Percentiles rank a stretch among this genome's conserved stretches.
These are phyloP conservation scores for Chytriomyces hyalinus DNA, from an alignment of 192 early-diverging fungal species.

Conservation along the genomic window DNA sequence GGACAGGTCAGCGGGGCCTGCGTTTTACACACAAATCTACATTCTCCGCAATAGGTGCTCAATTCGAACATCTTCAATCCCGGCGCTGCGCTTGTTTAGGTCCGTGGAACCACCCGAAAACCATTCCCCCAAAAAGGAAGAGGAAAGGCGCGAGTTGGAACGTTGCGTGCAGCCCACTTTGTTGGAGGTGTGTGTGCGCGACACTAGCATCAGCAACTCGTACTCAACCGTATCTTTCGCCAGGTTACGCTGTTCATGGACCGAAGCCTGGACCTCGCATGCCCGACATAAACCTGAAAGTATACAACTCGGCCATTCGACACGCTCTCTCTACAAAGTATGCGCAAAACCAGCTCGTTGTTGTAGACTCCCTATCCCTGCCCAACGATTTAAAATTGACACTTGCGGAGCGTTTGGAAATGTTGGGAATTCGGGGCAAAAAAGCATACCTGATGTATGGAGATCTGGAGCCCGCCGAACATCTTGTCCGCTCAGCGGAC, in stretches of 20 bases:
- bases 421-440: conserved; percentile 39
- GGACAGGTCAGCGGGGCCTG: conserved; percentile 64
- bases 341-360: conserved; percentile 76
- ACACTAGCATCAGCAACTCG: neutral
- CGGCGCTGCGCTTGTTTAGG: too few species aligned
- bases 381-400: conserved; percentile 23
- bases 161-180: conserved; percentile 82
- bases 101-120: conserved; percentile 79
- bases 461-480: conserved; percentile 13
- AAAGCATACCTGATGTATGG: conserved; percentile 57
- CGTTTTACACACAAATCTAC: too few species aligned
- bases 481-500: conserved; percentile 42
- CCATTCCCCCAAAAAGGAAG: conserved; percentile 90
- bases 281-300: conserved; percentile 83
- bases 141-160: conserved; percentile 88
- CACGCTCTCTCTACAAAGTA: conserved; percentile 88
- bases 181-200: conserved; percentile 68
- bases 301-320: conserved; percentile 83
- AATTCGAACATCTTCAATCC: too few species aligned
- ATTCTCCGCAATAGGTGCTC: too few species aligned
- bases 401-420: conserved; percentile 36
- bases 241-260: conserved; percentile 72
- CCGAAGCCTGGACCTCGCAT: conserved; percentile 84
- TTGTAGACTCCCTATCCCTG: conserved; percentile 68
- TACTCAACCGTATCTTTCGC: neutral